These are phyloP conservation scores for Xylaria castorea DNA, from an alignment of 495 filamentous ascomycete genomes.

Conservation along the genomic window DNA sequence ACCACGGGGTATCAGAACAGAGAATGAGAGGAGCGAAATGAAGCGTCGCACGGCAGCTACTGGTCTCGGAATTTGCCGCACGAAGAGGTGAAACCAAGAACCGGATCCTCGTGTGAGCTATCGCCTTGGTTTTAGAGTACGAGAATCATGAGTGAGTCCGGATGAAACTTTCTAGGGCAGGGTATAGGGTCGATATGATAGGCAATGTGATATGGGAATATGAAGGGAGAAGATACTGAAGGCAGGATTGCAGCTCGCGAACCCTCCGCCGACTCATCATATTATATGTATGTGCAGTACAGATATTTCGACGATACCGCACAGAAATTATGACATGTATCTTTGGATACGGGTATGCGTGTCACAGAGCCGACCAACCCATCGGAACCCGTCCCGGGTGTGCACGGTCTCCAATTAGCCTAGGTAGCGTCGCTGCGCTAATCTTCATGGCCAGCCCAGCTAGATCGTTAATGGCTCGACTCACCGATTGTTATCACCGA, in stretches of 20 bases:
- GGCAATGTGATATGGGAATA: background rate
- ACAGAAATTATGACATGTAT: background rate
- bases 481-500: background rate
- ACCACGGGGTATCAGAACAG: background rate
- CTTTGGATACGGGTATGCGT: background rate
- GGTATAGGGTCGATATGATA: background rate
- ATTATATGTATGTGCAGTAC: constrained; percentile 5
- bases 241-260: background rate
- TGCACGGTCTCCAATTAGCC: constrained; percentile 6
- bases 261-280: background rate
- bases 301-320: background rate
- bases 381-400: background rate
- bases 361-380: background rate
- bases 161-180: background rate
- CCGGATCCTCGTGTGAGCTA: background rate
- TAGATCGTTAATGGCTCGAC: background rate
- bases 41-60: constrained; percentile 2
- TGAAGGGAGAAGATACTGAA: background rate
- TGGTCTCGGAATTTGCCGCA: background rate
- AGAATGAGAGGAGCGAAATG: background rate
- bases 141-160: background rate
- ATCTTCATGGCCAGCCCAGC: background rate
- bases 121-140: background rate
- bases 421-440: background rate
- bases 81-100: background rate